phyloP scores from a whole-genome alignment of 2,329 filamentous ascomycete genomes.

The Trichoderma harzianum region DNA sequence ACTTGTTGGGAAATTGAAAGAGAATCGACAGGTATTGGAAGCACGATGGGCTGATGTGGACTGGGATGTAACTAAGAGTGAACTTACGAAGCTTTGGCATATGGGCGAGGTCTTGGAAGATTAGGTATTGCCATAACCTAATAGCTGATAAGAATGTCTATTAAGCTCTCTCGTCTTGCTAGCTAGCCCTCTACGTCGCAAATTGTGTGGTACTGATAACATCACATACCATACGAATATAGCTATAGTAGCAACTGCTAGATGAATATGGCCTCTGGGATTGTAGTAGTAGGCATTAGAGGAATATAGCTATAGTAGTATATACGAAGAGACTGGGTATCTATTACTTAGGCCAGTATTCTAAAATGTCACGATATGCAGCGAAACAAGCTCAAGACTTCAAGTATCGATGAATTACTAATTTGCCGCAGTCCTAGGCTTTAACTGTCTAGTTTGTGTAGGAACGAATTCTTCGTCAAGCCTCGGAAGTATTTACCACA shows the following conservation, averaged over 20 bases:
- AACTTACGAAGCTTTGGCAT: not conserved
- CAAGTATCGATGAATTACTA: not conserved
- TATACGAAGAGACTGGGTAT: not conserved
- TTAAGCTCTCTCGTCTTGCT: rapidly evolving
- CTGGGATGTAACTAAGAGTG: not conserved
- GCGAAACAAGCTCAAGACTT: not conserved
- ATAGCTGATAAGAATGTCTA: not conserved
- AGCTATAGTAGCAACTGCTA: not conserved
- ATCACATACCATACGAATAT: not conserved
- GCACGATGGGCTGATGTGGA: not conserved
- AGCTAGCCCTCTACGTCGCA: not conserved
- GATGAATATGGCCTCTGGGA: not conserved
- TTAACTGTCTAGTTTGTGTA: not conserved
- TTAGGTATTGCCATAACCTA: not conserved
- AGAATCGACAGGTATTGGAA: not conserved
- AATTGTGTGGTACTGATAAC: rapidly evolving
- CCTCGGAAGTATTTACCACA: constrained; percentile 3
- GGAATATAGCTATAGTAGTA: not conserved
- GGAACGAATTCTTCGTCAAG: not conserved
- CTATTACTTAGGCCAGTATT: not conserved
- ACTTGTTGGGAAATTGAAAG: not conserved
- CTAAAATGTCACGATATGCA: not conserved
- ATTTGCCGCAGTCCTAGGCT: not conserved
- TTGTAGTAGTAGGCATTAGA: not conserved
- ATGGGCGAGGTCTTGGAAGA: not conserved